These are phyloP conservation scores for Microdochium trichocladiopsis DNA, from an alignment of 2,329 filamentous ascomycete genomes.

Conservation along the genomic window DNA sequence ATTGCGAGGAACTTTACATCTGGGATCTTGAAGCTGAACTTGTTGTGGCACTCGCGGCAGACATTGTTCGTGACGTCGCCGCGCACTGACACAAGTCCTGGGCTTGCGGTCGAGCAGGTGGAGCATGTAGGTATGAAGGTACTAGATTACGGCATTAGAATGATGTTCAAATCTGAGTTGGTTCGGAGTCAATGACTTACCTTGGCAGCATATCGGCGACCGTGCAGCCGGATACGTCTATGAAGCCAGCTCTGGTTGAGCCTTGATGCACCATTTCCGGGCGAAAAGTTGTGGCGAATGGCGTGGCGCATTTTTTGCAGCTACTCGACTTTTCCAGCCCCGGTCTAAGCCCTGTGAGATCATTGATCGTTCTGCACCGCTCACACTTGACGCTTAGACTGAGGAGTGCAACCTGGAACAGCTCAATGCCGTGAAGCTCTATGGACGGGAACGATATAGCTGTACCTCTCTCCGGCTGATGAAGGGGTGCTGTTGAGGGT, in stretches of 20 bases:
- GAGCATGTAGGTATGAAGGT: conserved; percentile 74
- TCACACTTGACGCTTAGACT: conserved; percentile 70
- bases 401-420: conserved; percentile 62
- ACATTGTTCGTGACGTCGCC: conserved; percentile 68
- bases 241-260: conserved; percentile 69
- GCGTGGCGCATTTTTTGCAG: conserved; percentile 53
- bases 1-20: conserved; percentile 73
- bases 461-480: conserved; percentile 58
- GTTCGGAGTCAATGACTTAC: conserved; percentile 24
- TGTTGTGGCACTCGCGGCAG: conserved; percentile 72
- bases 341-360: conserved; percentile 59
- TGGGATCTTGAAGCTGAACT: conserved; percentile 73
- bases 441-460: conserved; percentile 71
- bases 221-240: conserved; percentile 69
- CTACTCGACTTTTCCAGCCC: conserved; percentile 40
- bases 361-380: conserved; percentile 67
- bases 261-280: conserved; percentile 66
- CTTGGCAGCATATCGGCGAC: conserved; percentile 69
- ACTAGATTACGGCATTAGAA: conserved; percentile 29
- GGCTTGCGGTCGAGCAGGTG: conserved; percentile 63
- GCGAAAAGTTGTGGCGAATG: conserved; percentile 49
- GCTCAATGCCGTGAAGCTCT: conserved; percentile 70
- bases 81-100: conserved; percentile 64
- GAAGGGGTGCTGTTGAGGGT: conserved; percentile 21
- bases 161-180: neutral